Conservation (phyloP, 768 basidiomycete genomes). For the Tricholoma furcatifolium region DNA sequence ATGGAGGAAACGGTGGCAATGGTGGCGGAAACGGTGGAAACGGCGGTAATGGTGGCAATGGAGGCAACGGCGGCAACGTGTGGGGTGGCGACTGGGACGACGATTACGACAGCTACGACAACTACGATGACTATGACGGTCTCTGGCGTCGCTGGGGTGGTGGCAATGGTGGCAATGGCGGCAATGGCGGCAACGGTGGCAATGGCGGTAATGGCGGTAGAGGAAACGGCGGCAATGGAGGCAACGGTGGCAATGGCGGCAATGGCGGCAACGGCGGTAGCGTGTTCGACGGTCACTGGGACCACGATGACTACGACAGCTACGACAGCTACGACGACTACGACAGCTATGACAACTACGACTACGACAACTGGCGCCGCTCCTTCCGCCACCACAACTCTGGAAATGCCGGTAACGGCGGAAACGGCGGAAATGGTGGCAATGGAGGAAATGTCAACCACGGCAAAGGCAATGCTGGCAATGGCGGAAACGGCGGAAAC, state of each 20-base stretch:
- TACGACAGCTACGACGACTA: neutral
- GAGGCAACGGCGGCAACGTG: neutral
- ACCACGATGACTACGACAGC: no score
- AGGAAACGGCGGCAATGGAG: neutral
- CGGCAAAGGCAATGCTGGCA: neutral
- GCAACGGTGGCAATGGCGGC: neutral
- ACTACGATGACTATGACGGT: neutral
- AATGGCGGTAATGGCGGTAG: neutral
- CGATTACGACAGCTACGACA: neutral
- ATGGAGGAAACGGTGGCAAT: neutral
- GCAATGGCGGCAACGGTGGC: neutral
- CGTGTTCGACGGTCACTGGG: neutral
- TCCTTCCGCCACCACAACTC: neutral
- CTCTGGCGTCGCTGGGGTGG: neutral
- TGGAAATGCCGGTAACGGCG: neutral
- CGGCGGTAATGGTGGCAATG: constrained; percentile 1
- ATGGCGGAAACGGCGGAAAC: constrained; percentile 1
- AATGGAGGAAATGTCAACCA: neutral
- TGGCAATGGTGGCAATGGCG: neutral
- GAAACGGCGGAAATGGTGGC: neutral
- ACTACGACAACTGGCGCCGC: neutral
- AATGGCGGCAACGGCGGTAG: neutral
- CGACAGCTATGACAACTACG: neutral
- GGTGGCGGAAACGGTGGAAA: neutral
- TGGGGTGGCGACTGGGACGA: neutral